phyloP scores from a whole-genome alignment of 129 eudicot species.

The Tagetes erecta region DNA sequence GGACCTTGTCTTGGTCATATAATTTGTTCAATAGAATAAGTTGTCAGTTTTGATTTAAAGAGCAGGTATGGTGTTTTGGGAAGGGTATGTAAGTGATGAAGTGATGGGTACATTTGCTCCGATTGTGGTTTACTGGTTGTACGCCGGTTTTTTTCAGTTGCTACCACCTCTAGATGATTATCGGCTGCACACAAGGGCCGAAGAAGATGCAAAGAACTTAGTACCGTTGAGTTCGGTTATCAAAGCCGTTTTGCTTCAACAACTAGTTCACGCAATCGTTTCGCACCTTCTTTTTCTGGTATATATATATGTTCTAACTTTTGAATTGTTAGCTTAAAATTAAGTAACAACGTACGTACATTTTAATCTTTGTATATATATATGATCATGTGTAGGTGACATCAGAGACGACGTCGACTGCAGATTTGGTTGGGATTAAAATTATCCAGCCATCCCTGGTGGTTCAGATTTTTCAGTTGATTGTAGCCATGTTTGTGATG shows the following conservation, averaged over 20 bases:
- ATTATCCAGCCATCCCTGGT: slow-evolving; percentile 46
- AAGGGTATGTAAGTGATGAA: slow-evolving; percentile 79
- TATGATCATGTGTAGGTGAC: slow-evolving; percentile 45
- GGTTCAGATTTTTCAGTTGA: slow-evolving; percentile 48
- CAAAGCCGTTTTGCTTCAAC: slow-evolving; percentile 75
- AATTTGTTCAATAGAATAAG: background rate
- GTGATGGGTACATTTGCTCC: slow-evolving; percentile 88
- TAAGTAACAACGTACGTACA: too few relatives aligned
- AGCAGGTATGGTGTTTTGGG: slow-evolving; percentile 78
- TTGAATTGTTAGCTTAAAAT: too few relatives aligned
- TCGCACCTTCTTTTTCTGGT: slow-evolving; percentile 68
- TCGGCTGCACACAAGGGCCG: slow-evolving; percentile 63
- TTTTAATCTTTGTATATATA: too few relatives aligned
- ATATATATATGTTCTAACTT: background rate
- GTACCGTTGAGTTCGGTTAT: slow-evolving; percentile 57
- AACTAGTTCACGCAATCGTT: slow-evolving; percentile 66
- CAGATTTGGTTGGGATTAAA: slow-evolving; percentile 36
- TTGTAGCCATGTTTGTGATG: slow-evolving; percentile 70
- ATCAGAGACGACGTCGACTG: slow-evolving; percentile 17
- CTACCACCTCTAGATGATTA: slow-evolving; percentile 65
- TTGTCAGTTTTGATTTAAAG: background rate
- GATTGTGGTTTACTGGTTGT: slow-evolving; percentile 68
- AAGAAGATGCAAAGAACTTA: slow-evolving; percentile 56
- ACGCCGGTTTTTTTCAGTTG: slow-evolving; percentile 70
- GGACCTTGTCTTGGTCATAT: too few relatives aligned